Conservation (phyloP, 2,329 filamentous ascomycete genomes). For the Aspergillus costaricaensis region DNA sequence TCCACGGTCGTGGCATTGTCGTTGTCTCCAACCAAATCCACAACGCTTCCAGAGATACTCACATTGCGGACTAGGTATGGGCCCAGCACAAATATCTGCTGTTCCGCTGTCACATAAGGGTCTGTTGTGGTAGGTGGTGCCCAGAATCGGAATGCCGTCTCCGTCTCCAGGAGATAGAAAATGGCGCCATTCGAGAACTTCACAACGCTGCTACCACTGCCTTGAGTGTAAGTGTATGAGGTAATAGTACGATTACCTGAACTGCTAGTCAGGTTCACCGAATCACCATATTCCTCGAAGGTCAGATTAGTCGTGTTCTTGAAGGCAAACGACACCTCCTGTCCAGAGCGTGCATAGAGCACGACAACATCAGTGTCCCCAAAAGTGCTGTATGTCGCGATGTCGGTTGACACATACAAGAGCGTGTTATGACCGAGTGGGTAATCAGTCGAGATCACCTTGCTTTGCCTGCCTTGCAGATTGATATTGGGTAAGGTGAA, state of each 20-base stretch:
- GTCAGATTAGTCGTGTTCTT: constrained; percentile 40
- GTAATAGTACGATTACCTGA: constrained; percentile 31
- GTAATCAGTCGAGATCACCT: constrained; percentile 59
- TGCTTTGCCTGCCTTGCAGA: constrained; percentile 55
- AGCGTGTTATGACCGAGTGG: constrained; percentile 49
- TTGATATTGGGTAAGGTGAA: constrained; percentile 47
- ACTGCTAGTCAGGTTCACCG: constrained; percentile 30
- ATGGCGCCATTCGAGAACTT: constrained; percentile 54
- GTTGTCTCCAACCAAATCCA: constrained; percentile 45
- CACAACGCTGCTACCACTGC: constrained; percentile 49
- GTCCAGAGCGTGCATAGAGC: constrained; percentile 53
- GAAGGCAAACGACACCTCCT: constrained; percentile 55
- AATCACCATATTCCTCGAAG: constrained; percentile 46
- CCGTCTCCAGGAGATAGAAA: constrained; percentile 56
- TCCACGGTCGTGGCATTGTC: constrained; percentile 43
- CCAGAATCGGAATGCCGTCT: constrained; percentile 60
- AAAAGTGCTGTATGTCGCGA: constrained; percentile 49
- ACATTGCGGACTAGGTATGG: constrained; percentile 50
- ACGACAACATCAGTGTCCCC: constrained; percentile 48
- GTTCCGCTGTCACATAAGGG: constrained; percentile 47
- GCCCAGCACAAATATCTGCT: constrained; percentile 51
- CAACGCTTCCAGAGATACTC: constrained; percentile 33
- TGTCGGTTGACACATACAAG: constrained; percentile 55
- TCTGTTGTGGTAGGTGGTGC: constrained; percentile 52
- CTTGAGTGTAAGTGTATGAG: constrained; percentile 52